Percentiles rank a stretch among this genome's conserved stretches.
Conservation (phyloP, 148 eudicot species). For the Amaranthus cruentus region DNA sequence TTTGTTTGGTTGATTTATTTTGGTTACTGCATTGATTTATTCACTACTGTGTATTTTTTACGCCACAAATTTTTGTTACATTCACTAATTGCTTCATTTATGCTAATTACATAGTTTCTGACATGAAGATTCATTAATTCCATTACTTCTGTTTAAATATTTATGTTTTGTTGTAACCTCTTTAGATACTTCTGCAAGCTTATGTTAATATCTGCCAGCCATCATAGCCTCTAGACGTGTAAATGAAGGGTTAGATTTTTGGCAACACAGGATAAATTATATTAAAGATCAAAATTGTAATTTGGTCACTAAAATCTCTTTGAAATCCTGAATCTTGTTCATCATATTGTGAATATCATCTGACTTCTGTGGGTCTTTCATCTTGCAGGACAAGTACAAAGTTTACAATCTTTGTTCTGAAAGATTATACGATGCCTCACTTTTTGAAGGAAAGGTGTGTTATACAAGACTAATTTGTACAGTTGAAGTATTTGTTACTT, state of each 20-base stretch:
- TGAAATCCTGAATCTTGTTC: background rate
- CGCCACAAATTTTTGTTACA: background rate
- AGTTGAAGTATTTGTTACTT: background rate
- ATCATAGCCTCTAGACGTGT: background rate
- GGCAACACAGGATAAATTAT: background rate
- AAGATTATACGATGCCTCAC: constrained; percentile 94
- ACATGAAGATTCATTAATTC: background rate
- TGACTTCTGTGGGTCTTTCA: constrained; percentile 15
- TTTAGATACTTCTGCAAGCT: background rate
- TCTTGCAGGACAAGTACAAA: constrained; percentile 82
- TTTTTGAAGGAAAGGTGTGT: constrained; percentile 96
- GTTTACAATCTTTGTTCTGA: constrained; percentile 99
- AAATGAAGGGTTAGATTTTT: background rate
- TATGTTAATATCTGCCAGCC: background rate
- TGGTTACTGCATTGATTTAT: background rate
- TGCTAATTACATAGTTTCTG: background rate
- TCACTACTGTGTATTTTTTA: background rate
- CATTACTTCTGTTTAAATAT: too few species aligned
- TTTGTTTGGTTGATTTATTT: too few species aligned
- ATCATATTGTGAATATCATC: background rate
- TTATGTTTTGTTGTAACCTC: background rate
- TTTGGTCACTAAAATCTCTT: background rate
- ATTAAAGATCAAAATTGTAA: background rate
- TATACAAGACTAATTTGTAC: constrained; percentile 4
- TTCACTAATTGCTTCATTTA: background rate